Percentiles rank a stretch among this genome's conserved stretches.
These are phyloP conservation scores for Cryptosporidium sp. DNA, from an alignment of 169 alveolate genomes.

Conservation along the genomic window DNA sequence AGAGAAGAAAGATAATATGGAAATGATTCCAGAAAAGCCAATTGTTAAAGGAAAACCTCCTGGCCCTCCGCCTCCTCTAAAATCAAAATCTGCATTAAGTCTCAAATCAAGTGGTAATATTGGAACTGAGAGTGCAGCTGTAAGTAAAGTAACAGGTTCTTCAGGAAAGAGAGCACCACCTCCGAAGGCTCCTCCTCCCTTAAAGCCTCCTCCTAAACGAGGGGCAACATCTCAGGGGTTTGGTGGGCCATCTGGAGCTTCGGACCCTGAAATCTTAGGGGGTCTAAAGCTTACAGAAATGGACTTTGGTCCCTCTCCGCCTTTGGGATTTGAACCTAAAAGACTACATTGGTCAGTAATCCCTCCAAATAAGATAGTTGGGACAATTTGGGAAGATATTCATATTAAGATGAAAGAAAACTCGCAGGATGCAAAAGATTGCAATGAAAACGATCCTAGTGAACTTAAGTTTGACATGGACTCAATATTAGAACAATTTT, in stretches of 20 bases:
- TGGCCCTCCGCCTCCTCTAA: constrained; percentile 70
- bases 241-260: neutral
- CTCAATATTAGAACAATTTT: constrained; percentile 47
- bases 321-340: constrained; percentile 68
- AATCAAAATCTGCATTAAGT: constrained; percentile 22
- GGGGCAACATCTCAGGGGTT: constrained; percentile 13
- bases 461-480: constrained; percentile 41
- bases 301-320: constrained; percentile 74
- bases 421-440: neutral
- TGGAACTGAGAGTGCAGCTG: neutral
- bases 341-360: constrained; percentile 75
- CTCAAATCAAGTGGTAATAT: neutral
- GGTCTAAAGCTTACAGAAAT: constrained; percentile 11
- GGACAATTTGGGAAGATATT: constrained; percentile 74
- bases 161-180: constrained; percentile 60
- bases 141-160: neutral
- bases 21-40: neutral
- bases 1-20: neutral
- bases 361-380: constrained; percentile 61
- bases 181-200: constrained; percentile 56
- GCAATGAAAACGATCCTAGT: neutral
- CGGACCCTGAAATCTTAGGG: neutral
- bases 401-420: constrained; percentile 9
- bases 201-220: constrained; percentile 7
- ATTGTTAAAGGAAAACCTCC: constrained; percentile 55